phyloP scores from a whole-genome alignment of 768 basidiomycete species.

The Xanthoconium stramineum region DNA sequence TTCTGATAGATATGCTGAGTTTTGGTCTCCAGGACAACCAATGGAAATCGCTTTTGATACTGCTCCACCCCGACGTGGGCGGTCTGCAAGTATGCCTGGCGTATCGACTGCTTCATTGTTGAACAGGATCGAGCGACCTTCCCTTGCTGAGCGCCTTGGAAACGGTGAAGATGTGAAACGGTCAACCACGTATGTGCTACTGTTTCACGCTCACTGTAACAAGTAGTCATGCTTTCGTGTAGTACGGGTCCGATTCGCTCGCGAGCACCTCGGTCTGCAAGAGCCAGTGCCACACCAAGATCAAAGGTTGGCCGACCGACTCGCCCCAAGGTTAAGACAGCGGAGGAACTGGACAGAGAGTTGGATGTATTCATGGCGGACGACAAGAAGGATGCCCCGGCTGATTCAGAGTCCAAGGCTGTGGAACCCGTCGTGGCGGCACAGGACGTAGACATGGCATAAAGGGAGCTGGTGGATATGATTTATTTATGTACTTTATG shows the following conservation, averaged over 20 bases:
- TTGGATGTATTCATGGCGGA: constrained; percentile 84
- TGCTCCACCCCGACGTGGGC: constrained; percentile 41
- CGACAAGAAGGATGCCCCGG: constrained; percentile 28
- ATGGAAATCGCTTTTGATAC: constrained; percentile 69
- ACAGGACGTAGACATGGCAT: constrained; percentile 58
- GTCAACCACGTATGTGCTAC: constrained; percentile 12
- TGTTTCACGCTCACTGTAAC: background rate
- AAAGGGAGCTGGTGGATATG: background rate
- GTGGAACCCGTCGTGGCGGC: constrained; percentile 8
- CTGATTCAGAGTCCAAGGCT: constrained; percentile 16
- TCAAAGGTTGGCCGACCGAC: constrained; percentile 30
- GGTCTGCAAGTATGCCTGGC: constrained; percentile 45
- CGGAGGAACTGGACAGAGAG: constrained; percentile 83
- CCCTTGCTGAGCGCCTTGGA: constrained; percentile 63
- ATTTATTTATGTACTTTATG: constrained; percentile 22
- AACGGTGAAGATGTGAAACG: constrained; percentile 37
- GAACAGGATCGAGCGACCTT: constrained; percentile 72
- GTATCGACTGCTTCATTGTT: constrained; percentile 56
- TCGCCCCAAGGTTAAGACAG: constrained; percentile 62
- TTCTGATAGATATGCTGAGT: background rate
- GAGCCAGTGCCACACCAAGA: constrained; percentile 10
- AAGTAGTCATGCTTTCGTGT: background rate
- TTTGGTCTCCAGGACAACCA: constrained; percentile 59
- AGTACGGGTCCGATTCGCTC: constrained; percentile 45
- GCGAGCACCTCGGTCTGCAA: constrained; percentile 26